Evolutionary conservation across 129 eudicot genomes (phyloP).

Genomic region (Oenanthe sinensis): DNA sequence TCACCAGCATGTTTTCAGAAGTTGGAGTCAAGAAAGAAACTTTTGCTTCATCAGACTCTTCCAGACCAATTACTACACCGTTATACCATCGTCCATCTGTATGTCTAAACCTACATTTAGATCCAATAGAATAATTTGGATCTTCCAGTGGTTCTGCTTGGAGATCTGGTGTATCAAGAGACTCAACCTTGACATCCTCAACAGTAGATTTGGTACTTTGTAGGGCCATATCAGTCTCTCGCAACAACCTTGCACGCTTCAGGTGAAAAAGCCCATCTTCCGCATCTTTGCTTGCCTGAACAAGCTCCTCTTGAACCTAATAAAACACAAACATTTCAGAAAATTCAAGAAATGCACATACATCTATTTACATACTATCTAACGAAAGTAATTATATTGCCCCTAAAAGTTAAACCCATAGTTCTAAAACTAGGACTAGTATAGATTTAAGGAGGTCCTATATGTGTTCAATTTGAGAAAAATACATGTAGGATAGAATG

Average conservation of each 20-base stretch:
- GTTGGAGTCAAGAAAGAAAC: constrained; percentile 81
- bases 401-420: background rate
- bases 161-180: constrained; percentile 31
- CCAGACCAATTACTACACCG: constrained; percentile 60
- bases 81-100: constrained; percentile 88
- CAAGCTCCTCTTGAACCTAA: constrained; percentile 78
- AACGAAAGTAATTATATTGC: background rate
- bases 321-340: background rate
- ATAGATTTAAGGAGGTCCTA: background rate
- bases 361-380: background rate
- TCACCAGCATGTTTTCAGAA: constrained; percentile 79
- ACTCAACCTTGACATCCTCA: constrained; percentile 37
- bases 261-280: constrained; percentile 81
- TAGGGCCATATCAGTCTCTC: constrained; percentile 54
- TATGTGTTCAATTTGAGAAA: background rate
- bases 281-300: constrained; percentile 78
- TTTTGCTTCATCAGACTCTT: constrained; percentile 52
- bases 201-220: constrained; percentile 18
- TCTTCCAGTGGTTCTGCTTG: constrained; percentile 47
- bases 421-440: background rate
- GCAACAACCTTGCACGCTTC: constrained; percentile 72
- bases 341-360: background rate
- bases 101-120: constrained; percentile 91
- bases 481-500: background rate
- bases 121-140: constrained; percentile 54